A percentile compares a stretch with the other conserved stretches of the same genome.
These are phyloP conservation scores for Fusarium newnesense DNA, from an alignment of 2,329 filamentous ascomycete genomes.

Conservation along the genomic window DNA sequence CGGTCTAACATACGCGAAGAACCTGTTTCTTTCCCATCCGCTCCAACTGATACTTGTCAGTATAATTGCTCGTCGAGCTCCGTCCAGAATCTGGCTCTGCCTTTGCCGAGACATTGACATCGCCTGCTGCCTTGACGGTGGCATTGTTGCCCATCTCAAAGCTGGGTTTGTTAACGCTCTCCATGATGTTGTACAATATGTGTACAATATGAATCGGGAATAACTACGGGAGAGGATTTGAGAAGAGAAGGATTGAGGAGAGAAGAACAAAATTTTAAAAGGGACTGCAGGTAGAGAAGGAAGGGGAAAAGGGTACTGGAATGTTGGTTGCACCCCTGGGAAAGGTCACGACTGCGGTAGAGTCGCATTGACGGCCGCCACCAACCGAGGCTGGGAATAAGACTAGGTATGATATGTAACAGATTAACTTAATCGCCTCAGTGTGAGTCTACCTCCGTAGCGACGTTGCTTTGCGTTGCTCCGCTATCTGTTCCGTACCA, in stretches of 20 bases:
- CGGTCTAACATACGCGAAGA: slow-evolving; percentile 12
- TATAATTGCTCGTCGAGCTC: slow-evolving; percentile 22
- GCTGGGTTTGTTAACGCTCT: slow-evolving; percentile 30
- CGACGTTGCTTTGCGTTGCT: background rate
- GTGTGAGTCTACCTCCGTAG: background rate
- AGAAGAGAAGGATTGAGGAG: background rate
- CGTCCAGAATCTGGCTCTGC: slow-evolving; percentile 33
- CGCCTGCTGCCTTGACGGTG: slow-evolving; percentile 15
- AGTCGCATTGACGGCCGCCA: slow-evolving; percentile 7
- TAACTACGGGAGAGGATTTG: background rate
- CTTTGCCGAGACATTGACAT: slow-evolving; percentile 14
- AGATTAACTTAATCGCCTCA: background rate
- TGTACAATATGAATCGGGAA: background rate
- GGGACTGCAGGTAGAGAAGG: background rate
- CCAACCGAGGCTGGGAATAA: slow-evolving; percentile 8
- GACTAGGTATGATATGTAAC: background rate
- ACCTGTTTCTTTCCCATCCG: slow-evolving; percentile 46
- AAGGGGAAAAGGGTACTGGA: background rate
- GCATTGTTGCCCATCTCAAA: slow-evolving; percentile 41
- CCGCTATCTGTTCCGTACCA: background rate
- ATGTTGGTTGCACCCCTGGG: slow-evolving; percentile 6
- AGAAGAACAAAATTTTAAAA: background rate
- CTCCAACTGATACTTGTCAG: slow-evolving; percentile 42
- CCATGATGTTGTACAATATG: slow-evolving; percentile 27
- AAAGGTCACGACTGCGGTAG: background rate